Base-by-base conservation (phyloP, 495 filamentous ascomycete genomes). In the Viridothelium virens region DNA sequence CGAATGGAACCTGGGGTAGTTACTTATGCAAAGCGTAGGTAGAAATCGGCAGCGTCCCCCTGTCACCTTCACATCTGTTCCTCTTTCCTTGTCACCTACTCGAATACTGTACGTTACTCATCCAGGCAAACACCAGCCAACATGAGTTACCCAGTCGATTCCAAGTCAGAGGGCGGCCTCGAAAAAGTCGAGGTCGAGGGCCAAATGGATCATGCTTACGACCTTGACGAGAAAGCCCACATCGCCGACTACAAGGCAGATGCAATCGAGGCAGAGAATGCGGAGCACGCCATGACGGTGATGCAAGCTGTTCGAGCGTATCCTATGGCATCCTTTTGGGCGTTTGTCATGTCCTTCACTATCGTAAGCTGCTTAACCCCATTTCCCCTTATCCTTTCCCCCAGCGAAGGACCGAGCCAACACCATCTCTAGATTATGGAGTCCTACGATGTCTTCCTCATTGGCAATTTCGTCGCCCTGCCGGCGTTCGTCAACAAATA, bases 291-390 rank as follows among this genome's bases (percentile, higher is more conserved):
- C 65, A 69, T 71, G 69, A 63, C 38, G 10, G 69, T 73, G n/a
- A 5, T 70, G 0, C 18, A 70, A 61, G 71, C 71, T 50, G 65
- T 73, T 53, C 63, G 61, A 50, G 71, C 70, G 9, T 73, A 73
- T 66, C 71, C 71, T 1, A 70, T 68, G 71, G 71, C 71, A 7
- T 62, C 68, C 39, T 71, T 73, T 62, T 73, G 71, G 71, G 67
- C 70, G 4, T 66, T 73, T 39, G 64, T 71, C 64, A 67, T 73
- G 34, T 73, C 71, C 63, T 71, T 39, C 65, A 71, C 62, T 14
- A 71, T 70, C 65, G 71, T 73, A 66, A 67, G 71, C 62, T 61
- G 34, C 18, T 33, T 38, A n/a, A 31, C 53, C 63, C 50, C 16
- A 18, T 5, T 62, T 12, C 61, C 62, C 47, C 46, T n/a, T 41